These are phyloP conservation scores for Annulohypoxylon stygium DNA, from an alignment of 495 filamentous ascomycete genomes.

Conservation along the genomic window DNA sequence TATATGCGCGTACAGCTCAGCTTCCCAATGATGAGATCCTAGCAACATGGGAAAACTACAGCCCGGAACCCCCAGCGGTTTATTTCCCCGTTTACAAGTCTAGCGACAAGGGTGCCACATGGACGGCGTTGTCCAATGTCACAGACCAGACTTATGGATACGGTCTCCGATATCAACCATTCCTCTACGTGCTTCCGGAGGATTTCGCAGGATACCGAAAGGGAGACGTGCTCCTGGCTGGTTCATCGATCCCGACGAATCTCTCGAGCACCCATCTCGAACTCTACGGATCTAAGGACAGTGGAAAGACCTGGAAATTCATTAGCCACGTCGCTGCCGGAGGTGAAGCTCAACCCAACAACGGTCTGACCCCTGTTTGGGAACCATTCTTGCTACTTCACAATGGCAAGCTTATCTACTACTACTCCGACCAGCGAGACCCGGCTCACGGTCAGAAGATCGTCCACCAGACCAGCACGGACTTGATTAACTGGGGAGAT, in stretches of 20 bases:
- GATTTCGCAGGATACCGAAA: slow-evolving; percentile 66
- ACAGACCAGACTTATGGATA: slow-evolving; percentile 72
- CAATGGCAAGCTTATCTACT: slow-evolving; percentile 70
- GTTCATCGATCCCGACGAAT: slow-evolving; percentile 73
- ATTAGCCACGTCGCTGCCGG: slow-evolving; percentile 74
- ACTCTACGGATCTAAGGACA: slow-evolving; percentile 72
- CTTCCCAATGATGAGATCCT: slow-evolving; percentile 64
- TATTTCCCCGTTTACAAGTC: slow-evolving; percentile 77
- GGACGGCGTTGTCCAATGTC: slow-evolving; percentile 71
- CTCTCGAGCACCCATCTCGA: slow-evolving; percentile 75
- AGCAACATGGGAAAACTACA: slow-evolving; percentile 77
- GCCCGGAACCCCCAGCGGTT: slow-evolving; percentile 65
- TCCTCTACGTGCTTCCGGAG: slow-evolving; percentile 71
- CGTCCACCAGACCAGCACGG: slow-evolving; percentile 69
- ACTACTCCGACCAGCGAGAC: slow-evolving; percentile 79
- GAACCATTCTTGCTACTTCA: slow-evolving; percentile 74
- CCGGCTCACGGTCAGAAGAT: slow-evolving; percentile 74
- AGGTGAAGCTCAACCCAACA: slow-evolving; percentile 69
- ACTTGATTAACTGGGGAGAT: slow-evolving; percentile 69
- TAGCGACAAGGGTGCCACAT: slow-evolving; percentile 70
- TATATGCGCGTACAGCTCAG: slow-evolving; percentile 67
- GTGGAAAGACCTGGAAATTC: slow-evolving; percentile 73
- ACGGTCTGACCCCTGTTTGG: slow-evolving; percentile 76
- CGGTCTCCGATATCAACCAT: slow-evolving; percentile 77
- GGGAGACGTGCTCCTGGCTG: slow-evolving; percentile 73